Base-by-base conservation (phyloP, 1,284 basidiomycete genomes). In the Leccinum subfulvum region DNA sequence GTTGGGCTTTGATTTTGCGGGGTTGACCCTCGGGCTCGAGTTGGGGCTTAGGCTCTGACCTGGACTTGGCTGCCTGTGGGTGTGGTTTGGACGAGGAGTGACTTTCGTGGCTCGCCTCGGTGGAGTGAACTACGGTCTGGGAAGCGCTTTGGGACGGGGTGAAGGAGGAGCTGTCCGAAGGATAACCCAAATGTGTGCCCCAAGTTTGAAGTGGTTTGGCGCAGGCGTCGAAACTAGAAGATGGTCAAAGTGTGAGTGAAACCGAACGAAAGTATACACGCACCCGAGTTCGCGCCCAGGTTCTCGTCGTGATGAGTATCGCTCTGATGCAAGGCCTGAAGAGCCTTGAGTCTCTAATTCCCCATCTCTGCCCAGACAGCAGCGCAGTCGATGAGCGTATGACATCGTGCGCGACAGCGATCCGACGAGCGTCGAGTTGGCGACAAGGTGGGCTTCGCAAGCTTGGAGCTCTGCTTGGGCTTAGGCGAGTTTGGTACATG, bases 401-500 rank as follows among this genome's bases (percentile, higher is more conserved):
- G 79, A 66, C 86, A 88, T 3, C 90, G 80, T 9, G 78, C 11
- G 90, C 79, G 11, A 85, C 79, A 23, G 76, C 77, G 23, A 79
- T 74, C 1, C 90, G 80, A 57, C 81, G 77, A 0, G 72, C 72
- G 2, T 83, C 82, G 3, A 92, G 80, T 90, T 90, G 28, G 76
- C 66, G 0, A 86, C 86, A 4, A 92, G 78, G 62, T 89, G 88
- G 0, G 83, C 79, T 69, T 92, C 90, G 72, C 91, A 93, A 8
- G 89, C 91, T 66, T 91, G 89, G 16, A 92, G 77, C 66, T 92
- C 88, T 0, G 85, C 78, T 66, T 92, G 91, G 0, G 90, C 90
- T n/a, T n/a, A n/a, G n/a, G 79, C 78, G 10, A 92, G 80, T 71
- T 90, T 92, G 26, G 77, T 68, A 11, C 33, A 33, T 33, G n/a